Evolutionary conservation across 257 asterid genomes (phyloP), one percentile per base, ranked within the genome.

Genomic region (Solanum tarapatanum): DNA sequence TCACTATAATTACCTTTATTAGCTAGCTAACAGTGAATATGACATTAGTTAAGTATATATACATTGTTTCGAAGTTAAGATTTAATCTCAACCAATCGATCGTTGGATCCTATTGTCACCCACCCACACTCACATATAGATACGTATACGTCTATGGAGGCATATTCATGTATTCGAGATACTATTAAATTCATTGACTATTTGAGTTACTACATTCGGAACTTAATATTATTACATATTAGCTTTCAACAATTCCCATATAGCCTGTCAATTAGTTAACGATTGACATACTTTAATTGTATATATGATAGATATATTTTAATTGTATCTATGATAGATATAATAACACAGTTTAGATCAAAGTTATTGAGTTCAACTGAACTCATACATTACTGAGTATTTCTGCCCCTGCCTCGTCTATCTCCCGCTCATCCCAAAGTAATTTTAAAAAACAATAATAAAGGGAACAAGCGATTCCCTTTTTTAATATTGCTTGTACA

Each of bases 61-160:
- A 17, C 88, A 88, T 94, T 89, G 93, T 92, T 92, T 93, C 86
- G 83, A 93, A 90, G 88, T 92, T 87, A 94, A 90, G 95, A 66
- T 84, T 51, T 37, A 87, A 91, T 85, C 91, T 91, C 88, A 91
- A 85, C 91, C 89, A 3, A 77, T 77, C 19, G 12, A 75, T 75
- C n/a, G 16, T 41, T 45, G 9, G 14, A 64, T 26, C 16, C 26
- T 28, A 28, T 51, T 51, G n/a, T 45, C 39, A 70, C 13, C 55
- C 39, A 30, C 41, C 41, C 41, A 32, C 79, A 43, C 82, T 19
- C 1, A 4, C 11, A 3, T 3, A 10, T 33, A 73, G 43, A 8
- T 21, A 74, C 16, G 28, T 35, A 19, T 16, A 51, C 8, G 26
- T 73, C 80, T 17, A 4, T 3, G n/a, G 1, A 16, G 77, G 13